Evolutionary conservation across 2,329 filamentous ascomycete species (phyloP), one percentile per base, ranked within the genome.

Genomic region (Alternaria novae-zelandiae): DNA sequence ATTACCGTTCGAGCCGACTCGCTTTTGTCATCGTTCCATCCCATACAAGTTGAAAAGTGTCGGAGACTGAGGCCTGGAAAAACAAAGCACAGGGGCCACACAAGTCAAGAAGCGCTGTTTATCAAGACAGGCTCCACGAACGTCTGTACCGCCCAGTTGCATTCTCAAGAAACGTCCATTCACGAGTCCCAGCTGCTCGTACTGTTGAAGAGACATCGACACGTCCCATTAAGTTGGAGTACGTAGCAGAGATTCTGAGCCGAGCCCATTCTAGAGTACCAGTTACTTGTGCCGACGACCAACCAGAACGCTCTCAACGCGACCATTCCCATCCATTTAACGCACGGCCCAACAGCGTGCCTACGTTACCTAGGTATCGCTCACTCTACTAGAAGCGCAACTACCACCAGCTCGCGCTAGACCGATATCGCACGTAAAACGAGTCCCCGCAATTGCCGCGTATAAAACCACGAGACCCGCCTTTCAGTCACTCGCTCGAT

Each of bases 161-260:
- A 7, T 11, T 36, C 12, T 50, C 43, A 53, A 32, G 28, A 58
- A 62, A 36, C 47, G 43, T 62, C 2, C 43, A 56, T 6, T 13
- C 13, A 3, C 26, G n/a, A 51, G 7, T n/a, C 15, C n/a, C 47
- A 30, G 20, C 43, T 13, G 12, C 43, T 13, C 43, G 51, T 49
- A 12, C 25, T 46, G 9, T 44, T 32, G 15, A 44, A 25, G 15
- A 45, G 32, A 28, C 15, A 28, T 49, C 61, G 28, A 44, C 41
- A 63, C 70, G 67, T 71, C 63, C 67, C 68, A 70, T 71, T 70
- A 36, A 54, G 23, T 70, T 72, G 64, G 65, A 65, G 57, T 17
- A 67, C 61, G 68, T 65, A 62, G 49, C 58, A 32, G 46, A 53
- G 54, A 10, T 32, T 57, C 26, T 54, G 44, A 54, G 54, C 15